Conservation (phyloP, 129 eudicot genomes). For the Lonicera japonica region DNA sequence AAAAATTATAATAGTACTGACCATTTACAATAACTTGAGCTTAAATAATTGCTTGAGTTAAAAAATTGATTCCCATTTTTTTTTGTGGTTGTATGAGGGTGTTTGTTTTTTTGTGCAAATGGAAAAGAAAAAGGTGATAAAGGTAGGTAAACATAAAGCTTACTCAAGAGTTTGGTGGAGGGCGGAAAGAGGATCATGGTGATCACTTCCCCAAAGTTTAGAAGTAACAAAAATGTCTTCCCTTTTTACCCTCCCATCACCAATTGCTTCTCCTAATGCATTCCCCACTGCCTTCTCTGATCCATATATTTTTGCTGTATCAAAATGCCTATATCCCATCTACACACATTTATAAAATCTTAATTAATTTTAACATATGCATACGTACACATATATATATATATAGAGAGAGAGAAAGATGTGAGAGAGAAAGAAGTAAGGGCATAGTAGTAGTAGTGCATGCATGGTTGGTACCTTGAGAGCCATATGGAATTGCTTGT, state of each 20-base stretch:
- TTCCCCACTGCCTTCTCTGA: conserved; percentile 49
- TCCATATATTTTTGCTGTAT: conserved; percentile 60
- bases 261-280: conserved; percentile 42
- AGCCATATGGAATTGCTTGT: conserved; percentile 41
- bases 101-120: too few species aligned
- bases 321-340: conserved; percentile 67
- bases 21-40: too few species aligned
- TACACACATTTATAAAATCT: conserved; percentile 16
- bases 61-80: too few species aligned
- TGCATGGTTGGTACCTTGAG: conserved; percentile 34
- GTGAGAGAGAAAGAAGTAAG: neutral
- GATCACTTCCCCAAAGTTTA: conserved; percentile 63
- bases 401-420: neutral
- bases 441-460: too few species aligned
- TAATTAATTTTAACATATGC: too few species aligned
- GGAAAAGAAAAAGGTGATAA: too few species aligned
- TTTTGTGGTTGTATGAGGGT: too few species aligned
- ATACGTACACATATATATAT: conserved; percentile 2
- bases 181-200: conserved; percentile 56
- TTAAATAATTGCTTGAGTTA: too few species aligned
- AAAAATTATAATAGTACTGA: too few species aligned
- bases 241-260: conserved; percentile 24
- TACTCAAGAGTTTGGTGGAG: conserved; percentile 40
- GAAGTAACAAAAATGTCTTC: conserved; percentile 42
- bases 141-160: conserved; percentile 4